phyloP scores from a whole-genome alignment of 1,284 basidiomycete species.

The Schizophyllum amplum region DNA sequence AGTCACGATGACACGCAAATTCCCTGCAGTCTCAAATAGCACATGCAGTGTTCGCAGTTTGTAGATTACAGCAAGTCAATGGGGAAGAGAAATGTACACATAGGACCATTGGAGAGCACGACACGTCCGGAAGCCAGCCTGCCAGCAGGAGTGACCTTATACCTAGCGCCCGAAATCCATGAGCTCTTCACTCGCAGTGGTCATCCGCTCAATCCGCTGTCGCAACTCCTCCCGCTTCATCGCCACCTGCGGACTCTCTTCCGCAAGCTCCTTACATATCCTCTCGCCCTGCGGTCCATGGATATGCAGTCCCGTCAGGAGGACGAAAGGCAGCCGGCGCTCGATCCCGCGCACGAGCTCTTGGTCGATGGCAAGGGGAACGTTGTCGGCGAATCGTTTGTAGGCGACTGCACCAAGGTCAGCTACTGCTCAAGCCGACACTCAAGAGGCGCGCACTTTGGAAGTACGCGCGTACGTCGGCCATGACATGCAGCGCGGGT shows the following conservation, averaged over 20 bases:
- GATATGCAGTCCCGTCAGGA: constrained; percentile 36
- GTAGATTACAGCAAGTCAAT: background rate
- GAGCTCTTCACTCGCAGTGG: constrained; percentile 41
- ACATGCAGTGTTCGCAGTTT: background rate
- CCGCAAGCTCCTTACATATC: constrained; percentile 42
- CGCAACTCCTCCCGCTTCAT: constrained; percentile 36
- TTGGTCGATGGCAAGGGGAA: constrained; percentile 55
- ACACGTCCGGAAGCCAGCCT: too few species aligned
- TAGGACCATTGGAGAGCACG: background rate
- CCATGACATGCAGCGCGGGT: constrained; percentile 54
- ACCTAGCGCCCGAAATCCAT: constrained; percentile 8
- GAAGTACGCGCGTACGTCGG: constrained; percentile 63
- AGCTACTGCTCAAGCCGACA: background rate
- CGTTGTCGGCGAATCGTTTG: constrained; percentile 56
- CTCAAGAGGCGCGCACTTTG: constrained; percentile 40
- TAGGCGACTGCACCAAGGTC: constrained; percentile 41
- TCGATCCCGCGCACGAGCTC: constrained; percentile 47
- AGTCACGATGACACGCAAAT: background rate
- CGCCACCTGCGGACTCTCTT: constrained; percentile 39
- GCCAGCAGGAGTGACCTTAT: too few species aligned
- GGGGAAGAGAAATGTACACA: background rate
- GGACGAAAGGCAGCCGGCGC: constrained; percentile 22
- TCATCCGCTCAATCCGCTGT: constrained; percentile 44
- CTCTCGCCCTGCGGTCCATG: constrained; percentile 34
- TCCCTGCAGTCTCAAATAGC: background rate